A percentile compares a stretch with the other conserved stretches of the same genome.
Conservation (phyloP, 352 stramenopile species). For the Phytophthora tentaculata region DNA sequence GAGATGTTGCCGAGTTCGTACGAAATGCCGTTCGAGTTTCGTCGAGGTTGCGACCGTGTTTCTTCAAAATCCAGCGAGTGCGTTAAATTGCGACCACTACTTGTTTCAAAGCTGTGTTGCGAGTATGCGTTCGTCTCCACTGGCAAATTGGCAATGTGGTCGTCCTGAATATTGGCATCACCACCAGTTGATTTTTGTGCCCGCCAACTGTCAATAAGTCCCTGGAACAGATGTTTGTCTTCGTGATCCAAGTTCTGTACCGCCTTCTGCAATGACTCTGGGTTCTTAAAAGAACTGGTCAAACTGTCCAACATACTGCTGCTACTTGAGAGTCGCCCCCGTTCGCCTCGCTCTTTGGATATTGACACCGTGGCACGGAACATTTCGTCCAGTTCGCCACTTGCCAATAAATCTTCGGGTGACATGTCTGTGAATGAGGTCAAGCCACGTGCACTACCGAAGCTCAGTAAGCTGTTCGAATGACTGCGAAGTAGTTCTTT, state of each 20-base stretch:
- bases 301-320: slow-evolving; percentile 52
- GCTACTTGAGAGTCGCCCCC: slow-evolving; percentile 24
- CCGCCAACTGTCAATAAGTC: slow-evolving; percentile 62
- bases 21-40: slow-evolving; percentile 46
- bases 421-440: slow-evolving; percentile 78
- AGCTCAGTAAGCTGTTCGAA: slow-evolving; percentile 76
- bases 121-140: slow-evolving; percentile 50
- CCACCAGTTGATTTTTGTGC: slow-evolving; percentile 26
- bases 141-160: slow-evolving; percentile 42
- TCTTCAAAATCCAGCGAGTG: slow-evolving; percentile 47
- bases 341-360: slow-evolving; percentile 45
- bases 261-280: slow-evolving; percentile 59
- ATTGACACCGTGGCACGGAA: slow-evolving; percentile 73
- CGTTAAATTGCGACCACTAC: slow-evolving; percentile 47
- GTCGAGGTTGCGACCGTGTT: slow-evolving; percentile 32
- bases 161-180: slow-evolving; percentile 25
- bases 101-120: slow-evolving; percentile 38
- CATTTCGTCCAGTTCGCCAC: slow-evolving; percentile 84
- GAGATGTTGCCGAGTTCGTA: slow-evolving; percentile 45
- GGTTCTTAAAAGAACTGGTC: slow-evolving; percentile 62
- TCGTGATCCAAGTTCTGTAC: slow-evolving; percentile 63
- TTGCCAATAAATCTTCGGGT: slow-evolving; percentile 75
- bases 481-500: slow-evolving; percentile 73
- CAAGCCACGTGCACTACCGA: slow-evolving; percentile 54
- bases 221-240: slow-evolving; percentile 76